Evolutionary conservation across 2,329 filamentous ascomycete genomes (phyloP), one percentile per base, ranked within the genome.

Genomic region (Passalora sequoiae): DNA sequence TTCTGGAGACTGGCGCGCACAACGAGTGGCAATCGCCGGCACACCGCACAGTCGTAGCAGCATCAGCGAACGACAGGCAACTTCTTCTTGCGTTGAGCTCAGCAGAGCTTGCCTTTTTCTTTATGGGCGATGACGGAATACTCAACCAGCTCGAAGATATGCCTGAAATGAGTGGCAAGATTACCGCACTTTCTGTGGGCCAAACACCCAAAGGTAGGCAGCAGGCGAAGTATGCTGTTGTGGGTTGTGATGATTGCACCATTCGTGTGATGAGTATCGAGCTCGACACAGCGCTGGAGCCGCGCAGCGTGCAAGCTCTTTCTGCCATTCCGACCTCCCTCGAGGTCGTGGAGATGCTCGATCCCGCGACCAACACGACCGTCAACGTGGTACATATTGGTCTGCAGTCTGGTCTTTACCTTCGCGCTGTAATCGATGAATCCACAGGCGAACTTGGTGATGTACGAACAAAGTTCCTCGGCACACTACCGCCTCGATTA

Each of bases 31-130:
- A 86, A 10, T 84, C 86, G 4, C 94, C 94, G 0, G 84, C 94
- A 55, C 91, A 98, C 71, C 80, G 92, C 16, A 94, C 91, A 0
- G 97, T 98, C 52, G 89, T 97, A 35, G 88, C 91, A 6, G 94
- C 91, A 24, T 84, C 91, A 1, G 92, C 91, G 12, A 99, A 98
- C 60, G 83, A 91, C 57, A 81, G 86, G 30, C 92, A 99, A 67
- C 87, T 98, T 19, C 89, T 89, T 3, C 83, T 97, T 38, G 92
- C 92, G 1, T 73, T 99, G 19, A 97, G 89, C 62, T 96, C 89
- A 6, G 91, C 91, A 27, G 92, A 98, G 65, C 91, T 98, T 51
- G 86, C 95, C 30, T 98, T 97, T 62, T 98, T 98, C 56, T 94
- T 98, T 64, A 91, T 96, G 81, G 92, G 96, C 59, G 77, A 80